phyloP scores from a whole-genome alignment of 495 filamentous ascomycete species.

The Tirmania nivea region DNA sequence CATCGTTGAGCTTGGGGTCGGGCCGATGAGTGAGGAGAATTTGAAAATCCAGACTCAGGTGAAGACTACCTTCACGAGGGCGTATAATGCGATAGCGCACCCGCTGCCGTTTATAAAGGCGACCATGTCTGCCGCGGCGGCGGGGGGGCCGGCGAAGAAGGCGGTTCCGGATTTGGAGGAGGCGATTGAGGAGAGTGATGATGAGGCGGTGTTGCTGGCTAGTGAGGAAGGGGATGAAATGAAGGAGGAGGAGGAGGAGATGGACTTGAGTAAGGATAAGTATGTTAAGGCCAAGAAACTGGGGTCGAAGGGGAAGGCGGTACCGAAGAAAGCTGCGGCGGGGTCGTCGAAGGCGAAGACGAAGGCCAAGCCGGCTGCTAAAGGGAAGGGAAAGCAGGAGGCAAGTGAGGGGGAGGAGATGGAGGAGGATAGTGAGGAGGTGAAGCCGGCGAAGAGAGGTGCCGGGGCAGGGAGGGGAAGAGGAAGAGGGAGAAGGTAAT shows the following conservation, averaged over 20 bases:
- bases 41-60: conserved; percentile 66
- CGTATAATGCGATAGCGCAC: conserved; percentile 72
- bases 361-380: conserved; percentile 23
- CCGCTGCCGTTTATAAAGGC: conserved; percentile 77
- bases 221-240: conserved; percentile 37
- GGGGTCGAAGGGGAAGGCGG: conserved; percentile 24
- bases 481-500: too few relatives aligned
- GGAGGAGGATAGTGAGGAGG: not conserved
- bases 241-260: conserved; percentile 41
- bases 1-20: conserved; percentile 77
- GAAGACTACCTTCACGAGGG: conserved; percentile 69
- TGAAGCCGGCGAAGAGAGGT: not conserved
- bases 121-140: conserved; percentile 31
- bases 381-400: conserved; percentile 21
- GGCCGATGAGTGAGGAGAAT: conserved; percentile 48
- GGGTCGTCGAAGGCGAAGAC: conserved; percentile 32
- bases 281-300: conserved; percentile 79
- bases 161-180: conserved; percentile 89
- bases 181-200: conserved; percentile 81
- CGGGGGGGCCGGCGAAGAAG: conserved; percentile 27
- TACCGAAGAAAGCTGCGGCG: conserved; percentile 32
- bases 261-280: conserved; percentile 81
- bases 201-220: conserved; percentile 36
- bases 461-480: too few relatives aligned
- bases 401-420: not conserved